These are phyloP conservation scores for Diaporthe citriasiana DNA, from an alignment of 2,329 filamentous ascomycete genomes.

Conservation along the genomic window DNA sequence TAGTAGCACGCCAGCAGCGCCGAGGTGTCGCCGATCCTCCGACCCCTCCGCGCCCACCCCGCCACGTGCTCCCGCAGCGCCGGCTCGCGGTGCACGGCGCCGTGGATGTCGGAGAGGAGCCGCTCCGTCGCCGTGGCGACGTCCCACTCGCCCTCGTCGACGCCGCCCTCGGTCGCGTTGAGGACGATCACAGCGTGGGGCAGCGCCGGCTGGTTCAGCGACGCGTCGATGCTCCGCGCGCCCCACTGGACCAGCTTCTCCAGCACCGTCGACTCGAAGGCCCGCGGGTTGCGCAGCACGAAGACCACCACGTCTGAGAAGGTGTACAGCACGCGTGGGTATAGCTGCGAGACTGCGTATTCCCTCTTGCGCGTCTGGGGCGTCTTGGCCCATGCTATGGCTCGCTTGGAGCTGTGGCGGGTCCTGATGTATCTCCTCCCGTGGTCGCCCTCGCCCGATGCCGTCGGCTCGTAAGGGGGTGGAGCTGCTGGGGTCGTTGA, in stretches of 20 bases:
- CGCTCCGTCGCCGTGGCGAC: neutral
- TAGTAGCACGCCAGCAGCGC: conserved; percentile 23
- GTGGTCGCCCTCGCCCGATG: too few species aligned
- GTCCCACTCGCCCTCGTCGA: conserved; percentile 57
- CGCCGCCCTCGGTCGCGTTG: conserved; percentile 58
- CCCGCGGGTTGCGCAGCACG: conserved; percentile 52
- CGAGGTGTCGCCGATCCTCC: neutral
- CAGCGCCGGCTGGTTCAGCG: conserved; percentile 66
- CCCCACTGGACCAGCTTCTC: conserved; percentile 61
- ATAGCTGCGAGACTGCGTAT: conserved; percentile 54
- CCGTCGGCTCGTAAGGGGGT: neutral
- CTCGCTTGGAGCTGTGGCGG: conserved; percentile 6
- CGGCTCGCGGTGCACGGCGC: conserved; percentile 12
- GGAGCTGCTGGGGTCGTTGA: neutral
- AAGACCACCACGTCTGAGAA: conserved; percentile 59
- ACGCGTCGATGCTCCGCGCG: conserved; percentile 60
- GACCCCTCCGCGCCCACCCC: neutral
- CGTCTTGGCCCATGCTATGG: conserved; percentile 47
- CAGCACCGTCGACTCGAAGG: conserved; percentile 47
- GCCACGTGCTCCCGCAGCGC: neutral
- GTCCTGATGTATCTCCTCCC: neutral
- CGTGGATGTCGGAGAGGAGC: neutral
- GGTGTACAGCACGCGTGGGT: conserved; percentile 57
- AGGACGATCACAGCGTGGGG: conserved; percentile 68
- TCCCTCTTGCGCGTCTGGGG: conserved; percentile 47